phyloP scores from a whole-genome alignment of 345 rosid genomes.

The Kandelia obovata region DNA sequence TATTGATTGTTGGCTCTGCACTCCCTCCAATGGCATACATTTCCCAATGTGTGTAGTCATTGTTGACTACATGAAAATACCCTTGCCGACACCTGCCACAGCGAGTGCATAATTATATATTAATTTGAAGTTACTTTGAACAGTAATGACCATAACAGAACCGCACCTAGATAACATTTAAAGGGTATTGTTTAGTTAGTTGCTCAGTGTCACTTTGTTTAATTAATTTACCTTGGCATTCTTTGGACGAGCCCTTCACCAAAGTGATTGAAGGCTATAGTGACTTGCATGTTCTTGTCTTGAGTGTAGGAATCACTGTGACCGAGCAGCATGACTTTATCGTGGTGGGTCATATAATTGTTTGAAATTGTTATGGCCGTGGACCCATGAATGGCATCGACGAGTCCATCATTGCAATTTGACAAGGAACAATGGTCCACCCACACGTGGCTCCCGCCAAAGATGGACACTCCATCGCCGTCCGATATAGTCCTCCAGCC shows the following conservation, averaged over 20 bases:
- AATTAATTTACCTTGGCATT: constrained; percentile 24
- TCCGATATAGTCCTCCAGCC: constrained; percentile 35
- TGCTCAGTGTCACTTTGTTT: too few relatives aligned
- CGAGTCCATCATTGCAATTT: constrained; percentile 20
- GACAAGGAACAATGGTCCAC: constrained; percentile 27
- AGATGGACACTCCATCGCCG: constrained; percentile 32
- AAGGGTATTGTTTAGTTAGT: not conserved
- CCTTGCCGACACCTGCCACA: constrained; percentile 27
- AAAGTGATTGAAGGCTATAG: constrained; percentile 32
- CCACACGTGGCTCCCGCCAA: constrained; percentile 28
- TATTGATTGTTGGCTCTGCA: constrained; percentile 25
- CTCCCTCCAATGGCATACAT: constrained; percentile 36
- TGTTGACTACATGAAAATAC: constrained; percentile 32
- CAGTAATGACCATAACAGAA: too few relatives aligned
- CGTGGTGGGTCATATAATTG: constrained; percentile 34
- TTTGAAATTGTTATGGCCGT: constrained; percentile 28
- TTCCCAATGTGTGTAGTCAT: constrained; percentile 34
- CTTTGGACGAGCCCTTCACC: constrained; percentile 33
- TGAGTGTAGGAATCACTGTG: constrained; percentile 27
- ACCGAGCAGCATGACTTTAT: constrained; percentile 30
- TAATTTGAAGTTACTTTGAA: not conserved
- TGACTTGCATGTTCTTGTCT: constrained; percentile 34
- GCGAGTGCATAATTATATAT: not conserved
- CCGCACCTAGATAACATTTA: not conserved
- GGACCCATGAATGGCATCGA: constrained; percentile 31